Base-by-base conservation (phyloP, 1,284 basidiomycete species). In the Pyrrhoderma lamaoense region DNA sequence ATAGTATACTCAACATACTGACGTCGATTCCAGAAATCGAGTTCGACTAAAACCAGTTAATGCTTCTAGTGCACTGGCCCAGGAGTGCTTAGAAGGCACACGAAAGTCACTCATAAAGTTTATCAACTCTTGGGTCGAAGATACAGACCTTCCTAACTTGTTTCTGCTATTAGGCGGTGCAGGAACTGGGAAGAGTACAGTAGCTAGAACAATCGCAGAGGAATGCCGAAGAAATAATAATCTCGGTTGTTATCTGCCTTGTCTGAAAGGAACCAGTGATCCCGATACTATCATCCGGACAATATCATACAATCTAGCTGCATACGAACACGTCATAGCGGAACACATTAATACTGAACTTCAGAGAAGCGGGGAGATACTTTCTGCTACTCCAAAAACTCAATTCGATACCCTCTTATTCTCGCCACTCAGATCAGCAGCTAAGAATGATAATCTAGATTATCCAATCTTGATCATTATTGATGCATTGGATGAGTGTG, bases 401-500 rank as follows among this genome's bases (percentile, higher is more conserved):
- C 45, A 46, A 36, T 46, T 46, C 18, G 31, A 46, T 16, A 36
- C 3, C 19, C 45, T 46, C 3, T 36, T 46, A 19, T 36, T 35
- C 5, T 13, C 34, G 14, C 31, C 45, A 14, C 45, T 46, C 11
- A 5, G 3, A 7, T 21, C 23, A 8, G 19, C 31, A 14, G 25
- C 27, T 3, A 11, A 16, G 11, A 31, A 31, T 5, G 27, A 31
- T 35, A n/a, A 4, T 16, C 2, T 36, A 19, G n/a, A 36, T 8
- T 34, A n/a, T 21, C 36, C 19, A 3, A n/a, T 40, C n/a, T 3
- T 48, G 8, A 23, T 48, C 18, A 31, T 48, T 2, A 18, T 48
- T 3, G 47, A 48, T 22, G 47, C 38, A 3, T 27, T 49, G 14
- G 47, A 49, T 21, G 47, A 49, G 21, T 49, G 47, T 25, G 47